Conservation (phyloP, 805 yeast genomes). For the Lipomyces yamanashiensis region DNA sequence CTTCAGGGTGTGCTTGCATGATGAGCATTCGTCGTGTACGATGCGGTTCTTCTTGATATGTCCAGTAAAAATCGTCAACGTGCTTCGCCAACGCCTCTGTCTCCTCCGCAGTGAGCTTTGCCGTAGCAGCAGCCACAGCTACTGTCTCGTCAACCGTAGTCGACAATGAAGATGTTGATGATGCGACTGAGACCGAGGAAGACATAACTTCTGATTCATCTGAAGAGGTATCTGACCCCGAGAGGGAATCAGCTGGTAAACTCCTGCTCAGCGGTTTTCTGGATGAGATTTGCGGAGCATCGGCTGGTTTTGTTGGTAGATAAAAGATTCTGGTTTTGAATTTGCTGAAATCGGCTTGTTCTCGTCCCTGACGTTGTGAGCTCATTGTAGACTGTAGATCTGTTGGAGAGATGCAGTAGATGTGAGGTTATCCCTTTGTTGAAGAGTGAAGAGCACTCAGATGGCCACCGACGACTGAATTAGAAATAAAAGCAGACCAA, state of each 20-base stretch:
- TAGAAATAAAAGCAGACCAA: too few relatives aligned
- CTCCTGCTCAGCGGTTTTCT: neutral
- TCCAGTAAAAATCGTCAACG: conserved; percentile 75
- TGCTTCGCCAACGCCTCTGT: conserved; percentile 10
- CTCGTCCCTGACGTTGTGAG: too few relatives aligned
- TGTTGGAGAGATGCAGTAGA: too few relatives aligned
- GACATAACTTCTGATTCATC: conserved; percentile 10
- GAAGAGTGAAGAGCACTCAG: too few relatives aligned
- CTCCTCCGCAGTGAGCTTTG: neutral
- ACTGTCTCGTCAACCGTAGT: conserved; percentile 14
- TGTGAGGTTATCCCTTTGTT: too few relatives aligned
- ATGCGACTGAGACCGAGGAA: conserved; percentile 1
- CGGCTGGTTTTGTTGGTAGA: conserved; percentile 24
- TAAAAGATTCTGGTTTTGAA: conserved; percentile 22
- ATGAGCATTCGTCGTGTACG: conserved; percentile 72
- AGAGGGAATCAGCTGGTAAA: neutral
- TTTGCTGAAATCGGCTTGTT: neutral
- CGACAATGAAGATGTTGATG: conserved; percentile 8
- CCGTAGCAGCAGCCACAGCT: neutral
- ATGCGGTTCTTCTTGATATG: conserved; percentile 81
- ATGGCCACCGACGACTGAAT: too few relatives aligned
- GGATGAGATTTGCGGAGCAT: neutral
- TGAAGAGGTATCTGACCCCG: neutral
- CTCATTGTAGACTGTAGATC: too few relatives aligned
- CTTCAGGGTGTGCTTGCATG: conserved; percentile 72